phyloP scores from a whole-genome alignment of 495 filamentous ascomycete genomes.

The Symbiotaphrina buchneri region DNA sequence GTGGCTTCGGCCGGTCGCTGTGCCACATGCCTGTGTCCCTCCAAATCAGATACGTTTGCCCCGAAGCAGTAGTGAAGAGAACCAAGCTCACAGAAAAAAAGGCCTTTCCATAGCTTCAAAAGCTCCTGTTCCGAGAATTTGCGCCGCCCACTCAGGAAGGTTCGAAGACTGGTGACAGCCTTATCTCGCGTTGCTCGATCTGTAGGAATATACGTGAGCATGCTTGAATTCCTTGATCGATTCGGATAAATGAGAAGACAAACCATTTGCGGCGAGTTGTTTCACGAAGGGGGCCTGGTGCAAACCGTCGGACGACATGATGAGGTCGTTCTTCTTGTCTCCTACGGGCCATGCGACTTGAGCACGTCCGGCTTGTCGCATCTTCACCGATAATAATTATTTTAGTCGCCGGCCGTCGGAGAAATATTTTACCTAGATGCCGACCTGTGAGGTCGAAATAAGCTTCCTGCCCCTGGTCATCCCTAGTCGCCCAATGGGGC shows the following conservation, averaged over 20 bases:
- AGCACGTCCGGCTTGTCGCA: too few relatives aligned
- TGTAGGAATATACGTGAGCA: constrained; percentile 11
- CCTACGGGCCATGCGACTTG: too few relatives aligned
- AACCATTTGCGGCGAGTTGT: constrained; percentile 59
- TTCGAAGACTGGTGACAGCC: constrained; percentile 55
- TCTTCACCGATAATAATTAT: too few relatives aligned
- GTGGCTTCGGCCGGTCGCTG: constrained; percentile 68
- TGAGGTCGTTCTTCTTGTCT: too few relatives aligned
- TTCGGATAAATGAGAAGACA: constrained; percentile 10
- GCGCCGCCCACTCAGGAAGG: constrained; percentile 47
- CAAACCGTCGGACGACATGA: constrained; percentile 12
- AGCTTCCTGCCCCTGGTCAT: too few relatives aligned
- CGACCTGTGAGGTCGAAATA: too few relatives aligned
- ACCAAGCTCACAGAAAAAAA: constrained; percentile 56
- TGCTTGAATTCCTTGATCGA: constrained; percentile 1
- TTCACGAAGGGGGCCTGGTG: constrained; percentile 48
- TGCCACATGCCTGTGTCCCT: constrained; percentile 50
- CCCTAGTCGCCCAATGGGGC: too few relatives aligned
- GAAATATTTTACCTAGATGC: too few relatives aligned
- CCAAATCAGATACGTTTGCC: not conserved
- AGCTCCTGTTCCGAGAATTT: constrained; percentile 52
- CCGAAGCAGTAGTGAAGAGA: not conserved
- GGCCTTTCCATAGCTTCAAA: constrained; percentile 87
- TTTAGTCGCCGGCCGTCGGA: too few relatives aligned
- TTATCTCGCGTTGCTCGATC: constrained; percentile 65